phyloP scores from a whole-genome alignment of 1,139 yeast species.

The Citeromyces hawaiiensis region DNA sequence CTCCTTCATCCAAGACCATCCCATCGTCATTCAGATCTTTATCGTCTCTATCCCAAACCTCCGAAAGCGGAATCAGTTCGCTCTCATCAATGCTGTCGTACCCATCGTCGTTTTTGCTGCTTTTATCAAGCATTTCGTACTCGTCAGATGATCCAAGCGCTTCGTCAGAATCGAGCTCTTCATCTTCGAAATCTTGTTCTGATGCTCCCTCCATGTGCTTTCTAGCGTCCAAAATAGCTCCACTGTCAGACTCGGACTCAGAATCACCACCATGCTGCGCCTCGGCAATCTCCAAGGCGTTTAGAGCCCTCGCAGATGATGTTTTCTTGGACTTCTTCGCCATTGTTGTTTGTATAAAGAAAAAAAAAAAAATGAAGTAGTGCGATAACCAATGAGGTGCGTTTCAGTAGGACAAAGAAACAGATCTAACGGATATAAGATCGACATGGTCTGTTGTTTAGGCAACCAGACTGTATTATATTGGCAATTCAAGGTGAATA shows the following conservation, averaged over 20 bases:
- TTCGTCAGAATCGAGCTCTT: conserved; percentile 65
- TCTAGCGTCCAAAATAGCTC: conserved; percentile 18
- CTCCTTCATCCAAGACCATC: too few species aligned
- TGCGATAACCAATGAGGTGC: too few species aligned
- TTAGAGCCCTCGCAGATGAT: conserved; percentile 13
- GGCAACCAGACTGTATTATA: too few species aligned
- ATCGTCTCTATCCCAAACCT: conserved; percentile 82
- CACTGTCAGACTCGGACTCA: conserved; percentile 12
- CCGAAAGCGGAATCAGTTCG: conserved; percentile 65
- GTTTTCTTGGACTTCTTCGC: conserved; percentile 5
- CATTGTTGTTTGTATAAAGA: too few species aligned
- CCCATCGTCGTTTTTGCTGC: conserved; percentile 29
- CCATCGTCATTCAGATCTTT: too few species aligned
- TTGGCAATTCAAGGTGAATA: too few species aligned
- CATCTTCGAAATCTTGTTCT: conserved; percentile 28
- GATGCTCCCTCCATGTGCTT: conserved; percentile 14
- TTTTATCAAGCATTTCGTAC: conserved; percentile 34
- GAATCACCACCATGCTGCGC: conserved; percentile 7
- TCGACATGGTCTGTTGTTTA: too few species aligned
- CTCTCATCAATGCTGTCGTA: conserved; percentile 51
- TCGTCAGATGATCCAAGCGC: conserved; percentile 71
- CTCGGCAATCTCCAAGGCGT: conserved; percentile 20
- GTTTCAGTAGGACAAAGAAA: too few species aligned
- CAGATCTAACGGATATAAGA: too few species aligned
- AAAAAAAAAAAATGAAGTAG: too few species aligned